Evolutionary conservation across 1,284 basidiomycete species (phyloP).

Genomic region (Microbotryomycetes sp.): DNA sequence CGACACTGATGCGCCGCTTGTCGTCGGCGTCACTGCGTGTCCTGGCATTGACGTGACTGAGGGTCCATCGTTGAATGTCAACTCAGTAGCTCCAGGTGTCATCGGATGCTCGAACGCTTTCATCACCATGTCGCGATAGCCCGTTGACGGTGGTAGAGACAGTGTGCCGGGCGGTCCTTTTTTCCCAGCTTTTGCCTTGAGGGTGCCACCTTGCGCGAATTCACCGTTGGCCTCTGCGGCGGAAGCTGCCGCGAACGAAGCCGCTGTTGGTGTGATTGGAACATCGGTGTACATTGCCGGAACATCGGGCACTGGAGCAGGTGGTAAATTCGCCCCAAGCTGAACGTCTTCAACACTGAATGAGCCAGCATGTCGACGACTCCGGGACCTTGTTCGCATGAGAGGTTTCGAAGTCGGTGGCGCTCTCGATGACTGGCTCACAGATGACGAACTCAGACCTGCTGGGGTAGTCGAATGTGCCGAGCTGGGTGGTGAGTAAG

Average conservation of each 20-base stretch:
- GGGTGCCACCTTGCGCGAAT: neutral
- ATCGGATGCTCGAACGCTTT: slow-evolving; percentile 32
- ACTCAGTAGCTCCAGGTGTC: slow-evolving; percentile 22
- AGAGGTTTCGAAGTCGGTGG: slow-evolving; percentile 21
- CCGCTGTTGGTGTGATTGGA: neutral
- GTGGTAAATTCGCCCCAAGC: slow-evolving; percentile 69
- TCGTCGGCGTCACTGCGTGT: neutral
- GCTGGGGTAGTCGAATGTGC: slow-evolving; percentile 14
- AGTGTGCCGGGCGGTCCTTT: slow-evolving; percentile 3
- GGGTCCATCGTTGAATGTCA: slow-evolving; percentile 3
- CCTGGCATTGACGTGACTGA: slow-evolving; percentile 38
- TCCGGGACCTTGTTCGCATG: slow-evolving; percentile 45
- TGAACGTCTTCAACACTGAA: slow-evolving; percentile 88
- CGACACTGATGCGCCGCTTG: neutral
- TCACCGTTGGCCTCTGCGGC: neutral
- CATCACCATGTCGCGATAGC: slow-evolving; percentile 25
- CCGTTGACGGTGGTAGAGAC: slow-evolving; percentile 14
- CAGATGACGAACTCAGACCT: slow-evolving; percentile 4
- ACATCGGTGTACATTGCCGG: neutral
- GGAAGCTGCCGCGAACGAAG: neutral
- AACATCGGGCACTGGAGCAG: slow-evolving; percentile 35
- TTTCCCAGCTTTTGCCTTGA: slow-evolving; percentile 8
- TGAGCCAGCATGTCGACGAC: slow-evolving; percentile 79
- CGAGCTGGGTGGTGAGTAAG: slow-evolving; percentile 36
- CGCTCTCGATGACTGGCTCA: slow-evolving; percentile 28